Evolutionary conservation across 2,329 filamentous ascomycete genomes (phyloP).

Genomic region (Ambrosiella cleistominuta): DNA sequence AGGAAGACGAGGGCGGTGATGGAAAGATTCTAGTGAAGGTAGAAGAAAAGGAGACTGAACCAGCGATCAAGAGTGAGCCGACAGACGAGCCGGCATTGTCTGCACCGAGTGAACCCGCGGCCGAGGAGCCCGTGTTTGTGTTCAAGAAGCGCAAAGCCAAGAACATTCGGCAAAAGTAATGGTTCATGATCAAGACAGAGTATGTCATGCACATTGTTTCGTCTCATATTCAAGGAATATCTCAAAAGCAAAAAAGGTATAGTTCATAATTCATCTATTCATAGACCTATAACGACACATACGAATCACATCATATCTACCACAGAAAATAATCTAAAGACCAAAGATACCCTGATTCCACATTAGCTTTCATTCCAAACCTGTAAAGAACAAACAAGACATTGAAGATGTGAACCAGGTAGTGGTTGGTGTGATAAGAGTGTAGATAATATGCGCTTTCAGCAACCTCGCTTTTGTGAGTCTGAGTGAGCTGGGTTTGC

Average conservation of each 20-base stretch:
- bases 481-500: constrained; percentile 13
- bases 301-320: not conserved
- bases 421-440: constrained; percentile 7
- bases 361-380: not conserved
- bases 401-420: not conserved
- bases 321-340: not conserved
- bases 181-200: not conserved
- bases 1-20: not conserved
- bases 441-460: constrained; percentile 13
- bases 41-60: not conserved
- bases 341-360: not conserved
- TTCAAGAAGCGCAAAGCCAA: constrained; percentile 70
- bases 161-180: constrained; percentile 40
- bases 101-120: constrained; percentile 10
- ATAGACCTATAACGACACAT: not conserved
- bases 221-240: not conserved
- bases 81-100: not conserved
- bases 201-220: too few species aligned
- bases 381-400: not conserved
- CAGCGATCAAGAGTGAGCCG: not conserved
- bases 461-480: constrained; percentile 9
- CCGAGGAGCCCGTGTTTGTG: constrained; percentile 26
- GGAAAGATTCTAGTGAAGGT: constrained; percentile 17
- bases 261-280: not conserved
- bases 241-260: not conserved